phyloP scores from a whole-genome alignment of 2,329 filamentous ascomycete species.

The Fusarium sp. region DNA sequence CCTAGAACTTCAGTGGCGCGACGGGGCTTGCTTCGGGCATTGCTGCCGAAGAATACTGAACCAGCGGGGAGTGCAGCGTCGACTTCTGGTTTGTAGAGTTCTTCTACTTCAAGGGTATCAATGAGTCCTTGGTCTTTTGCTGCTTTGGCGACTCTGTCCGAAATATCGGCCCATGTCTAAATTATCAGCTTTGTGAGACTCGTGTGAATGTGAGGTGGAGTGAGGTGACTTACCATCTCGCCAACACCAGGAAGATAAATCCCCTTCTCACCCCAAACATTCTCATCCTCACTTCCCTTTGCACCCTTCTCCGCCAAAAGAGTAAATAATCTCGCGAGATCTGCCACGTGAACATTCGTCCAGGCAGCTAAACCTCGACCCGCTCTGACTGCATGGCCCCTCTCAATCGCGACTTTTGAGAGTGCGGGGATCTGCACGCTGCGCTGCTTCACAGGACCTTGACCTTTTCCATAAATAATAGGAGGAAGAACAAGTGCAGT shows the following conservation, averaged over 20 bases:
- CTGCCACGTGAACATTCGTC: constrained; percentile 52
- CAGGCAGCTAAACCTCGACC: constrained; percentile 51
- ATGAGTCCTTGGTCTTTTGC: constrained; percentile 46
- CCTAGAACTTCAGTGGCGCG: constrained; percentile 64
- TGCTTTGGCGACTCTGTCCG: constrained; percentile 43
- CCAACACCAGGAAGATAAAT: constrained; percentile 51
- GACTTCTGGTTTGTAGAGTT: constrained; percentile 55
- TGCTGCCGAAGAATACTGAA: constrained; percentile 65
- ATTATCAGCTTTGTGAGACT: not conserved
- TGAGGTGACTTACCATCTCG: constrained; percentile 42
- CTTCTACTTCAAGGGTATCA: constrained; percentile 41
- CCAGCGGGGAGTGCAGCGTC: constrained; percentile 58
- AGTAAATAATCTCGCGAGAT: constrained; percentile 48
- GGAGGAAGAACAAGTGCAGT: constrained; percentile 53
- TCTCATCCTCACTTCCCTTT: constrained; percentile 30
- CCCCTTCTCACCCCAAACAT: constrained; percentile 54
- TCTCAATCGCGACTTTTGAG: constrained; percentile 48
- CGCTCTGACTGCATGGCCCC: constrained; percentile 48
- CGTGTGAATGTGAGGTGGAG: accelerated
- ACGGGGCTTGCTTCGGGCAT: constrained; percentile 64
- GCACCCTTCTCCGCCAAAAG: constrained; percentile 49
- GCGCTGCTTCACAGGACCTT: constrained; percentile 53
- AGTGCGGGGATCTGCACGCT: constrained; percentile 57
- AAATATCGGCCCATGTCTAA: constrained; percentile 49
- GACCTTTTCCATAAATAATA: constrained; percentile 55